These are phyloP conservation scores for Pleurotus djamor DNA, from an alignment of 768 basidiomycete genomes.

Conservation along the genomic window DNA sequence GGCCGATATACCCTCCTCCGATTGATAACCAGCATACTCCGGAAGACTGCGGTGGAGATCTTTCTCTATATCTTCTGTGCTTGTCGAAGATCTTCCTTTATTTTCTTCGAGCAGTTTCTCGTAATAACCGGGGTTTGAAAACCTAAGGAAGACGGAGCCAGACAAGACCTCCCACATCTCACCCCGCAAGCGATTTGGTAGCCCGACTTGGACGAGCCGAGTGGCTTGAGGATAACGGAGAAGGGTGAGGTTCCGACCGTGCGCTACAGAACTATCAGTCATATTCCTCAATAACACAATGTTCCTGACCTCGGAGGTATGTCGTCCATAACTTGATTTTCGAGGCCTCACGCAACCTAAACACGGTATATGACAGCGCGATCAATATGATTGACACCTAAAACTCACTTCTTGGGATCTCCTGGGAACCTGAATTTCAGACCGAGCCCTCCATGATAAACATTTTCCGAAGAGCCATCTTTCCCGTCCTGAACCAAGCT, in stretches of 20 bases:
- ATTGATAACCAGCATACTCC: constrained; percentile 96
- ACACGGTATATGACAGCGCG: constrained; percentile 9
- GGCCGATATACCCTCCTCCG: constrained; percentile 79
- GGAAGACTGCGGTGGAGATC: constrained; percentile 95
- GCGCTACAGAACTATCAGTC: constrained; percentile 44
- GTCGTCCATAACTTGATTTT: constrained; percentile 96
- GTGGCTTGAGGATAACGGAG: constrained; percentile 96
- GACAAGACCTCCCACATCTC: constrained; percentile 99
- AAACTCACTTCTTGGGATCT: constrained; percentile 81
- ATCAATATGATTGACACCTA: background rate
- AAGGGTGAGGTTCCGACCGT: constrained; percentile 93
- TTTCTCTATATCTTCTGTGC: constrained; percentile 99
- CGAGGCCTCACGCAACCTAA: constrained; percentile 82
- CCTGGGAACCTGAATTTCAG: constrained; percentile 88
- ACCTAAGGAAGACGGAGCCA: constrained; percentile 90
- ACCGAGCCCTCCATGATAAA: constrained; percentile 78
- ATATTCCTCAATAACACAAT: background rate
- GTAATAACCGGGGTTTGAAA: constrained; percentile 83
- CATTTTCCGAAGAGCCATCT: constrained; percentile 46
- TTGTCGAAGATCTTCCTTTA: constrained; percentile 75
- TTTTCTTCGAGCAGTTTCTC: constrained; percentile 72
- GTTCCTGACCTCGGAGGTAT: constrained; percentile 69
- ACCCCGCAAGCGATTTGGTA: constrained; percentile 91
- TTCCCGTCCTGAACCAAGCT: constrained; percentile 56
- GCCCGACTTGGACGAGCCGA: constrained; percentile 94